Base-by-base conservation (phyloP, 495 filamentous ascomycete species). In the Corynascus novoguineensis region DNA sequence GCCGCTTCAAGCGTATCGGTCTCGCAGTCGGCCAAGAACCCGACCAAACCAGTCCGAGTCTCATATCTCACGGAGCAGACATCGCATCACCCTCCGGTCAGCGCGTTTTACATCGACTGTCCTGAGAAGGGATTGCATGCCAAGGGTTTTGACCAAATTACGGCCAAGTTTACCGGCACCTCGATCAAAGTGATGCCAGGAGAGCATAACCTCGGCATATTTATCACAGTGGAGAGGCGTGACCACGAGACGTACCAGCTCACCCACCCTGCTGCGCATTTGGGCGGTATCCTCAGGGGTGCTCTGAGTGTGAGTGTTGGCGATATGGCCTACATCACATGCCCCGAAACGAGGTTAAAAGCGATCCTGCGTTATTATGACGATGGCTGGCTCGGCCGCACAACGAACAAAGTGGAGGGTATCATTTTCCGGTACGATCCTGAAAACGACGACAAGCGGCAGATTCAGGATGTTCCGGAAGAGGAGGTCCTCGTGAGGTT, bases 31-130 rank as follows among this genome's bases (percentile, higher is more conserved):
- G 49, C 61, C 3, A 60, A 71, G 47, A 74, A 72, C 57, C 67
- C 79, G 45, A 63, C 67, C 27, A 69, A 75, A 28, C 84, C 80
- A 21, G 81, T 92, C 62, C 84, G 84, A 56, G 81, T 98, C 48
- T 96, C 90, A 29, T 98, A 92, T 64, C 75, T 98, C 60, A 98
- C 93, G 6, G 93, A 98, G 70, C 93, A 98, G 65, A 90, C 93
- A n/a, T 97, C 92, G 7, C 93, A 98, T 58, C 93, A 98, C 76
- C 93, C 93, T 14, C 93, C 93, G 12, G 92, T 98, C 60, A 97
- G 92, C 44, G 93, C 93, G 2, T 98, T 95, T 74, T 95, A 86
- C 70, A 83, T 97, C 58, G 87, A 91, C 69, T 97, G 93, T 64
- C 89, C 90, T 0, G 89, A 93, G 51, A 93, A 90, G 66, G 93